These are phyloP conservation scores for Lupinus albus DNA, from an alignment of 306 rosid genomes.

Conservation along the genomic window DNA sequence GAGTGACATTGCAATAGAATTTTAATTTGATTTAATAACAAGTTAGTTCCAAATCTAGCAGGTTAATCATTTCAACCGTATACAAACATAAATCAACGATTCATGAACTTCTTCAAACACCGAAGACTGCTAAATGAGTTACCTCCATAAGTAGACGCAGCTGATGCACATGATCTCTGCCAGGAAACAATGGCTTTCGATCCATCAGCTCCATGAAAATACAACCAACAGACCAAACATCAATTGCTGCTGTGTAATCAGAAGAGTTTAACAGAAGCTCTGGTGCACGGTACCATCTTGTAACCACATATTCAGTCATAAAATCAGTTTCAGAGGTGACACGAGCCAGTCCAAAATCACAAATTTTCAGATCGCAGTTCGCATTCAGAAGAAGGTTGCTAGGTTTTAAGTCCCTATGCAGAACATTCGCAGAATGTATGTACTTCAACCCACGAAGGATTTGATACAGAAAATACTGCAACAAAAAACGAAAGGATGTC, in stretches of 20 bases:
- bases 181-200: constrained; percentile 91
- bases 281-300: constrained; percentile 98
- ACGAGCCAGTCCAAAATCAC: constrained; percentile 96
- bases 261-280: constrained; percentile 89
- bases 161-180: constrained; percentile 97
- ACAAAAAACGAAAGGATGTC: constrained; percentile 8
- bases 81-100: background rate
- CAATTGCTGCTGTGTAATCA: constrained; percentile 97
- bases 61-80: constrained; percentile 30
- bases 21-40: constrained; percentile 34
- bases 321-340: constrained; percentile 97
- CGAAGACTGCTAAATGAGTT: constrained; percentile 30
- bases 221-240: constrained; percentile 98
- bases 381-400: constrained; percentile 95
- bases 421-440: constrained; percentile 95
- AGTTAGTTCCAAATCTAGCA: constrained; percentile 17
- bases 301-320: constrained; percentile 95
- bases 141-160: constrained; percentile 97
- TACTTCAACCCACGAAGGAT: constrained; percentile 96
- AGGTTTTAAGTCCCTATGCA: constrained; percentile 94
- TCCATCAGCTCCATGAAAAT: constrained; percentile 98
- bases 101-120: constrained; percentile 33
- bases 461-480: constrained; percentile 94
- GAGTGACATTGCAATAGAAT: constrained; percentile 29
- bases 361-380: constrained; percentile 91